phyloP scores from a whole-genome alignment of 768 basidiomycete species.

The Kondoa subrosea region DNA sequence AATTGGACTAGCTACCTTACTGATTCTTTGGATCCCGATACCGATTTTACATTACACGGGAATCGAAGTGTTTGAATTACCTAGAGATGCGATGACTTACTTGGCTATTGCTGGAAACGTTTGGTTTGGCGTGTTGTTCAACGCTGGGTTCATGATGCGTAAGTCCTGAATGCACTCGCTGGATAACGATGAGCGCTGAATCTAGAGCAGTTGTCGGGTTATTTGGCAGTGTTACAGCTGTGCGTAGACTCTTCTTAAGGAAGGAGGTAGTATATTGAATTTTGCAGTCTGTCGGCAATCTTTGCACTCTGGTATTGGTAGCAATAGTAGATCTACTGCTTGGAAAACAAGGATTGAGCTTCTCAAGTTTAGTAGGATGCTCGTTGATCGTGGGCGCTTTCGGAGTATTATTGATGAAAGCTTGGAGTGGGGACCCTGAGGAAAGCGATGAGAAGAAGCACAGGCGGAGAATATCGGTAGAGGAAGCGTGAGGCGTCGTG shows the following conservation, averaged over 20 bases:
- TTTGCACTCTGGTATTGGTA: conserved; percentile 76
- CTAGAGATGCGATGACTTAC: conserved; percentile 38
- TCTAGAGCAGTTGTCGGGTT: conserved; percentile 13
- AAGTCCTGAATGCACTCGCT: not conserved
- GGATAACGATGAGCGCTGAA: not conserved
- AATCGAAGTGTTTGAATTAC: conserved; percentile 51
- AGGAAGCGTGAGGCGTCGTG: no score
- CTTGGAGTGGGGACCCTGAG: not conserved
- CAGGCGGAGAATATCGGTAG: no score
- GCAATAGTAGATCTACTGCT: conserved; percentile 60
- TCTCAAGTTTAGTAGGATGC: conserved; percentile 59
- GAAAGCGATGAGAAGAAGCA: not conserved
- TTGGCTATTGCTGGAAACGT: conserved; percentile 53
- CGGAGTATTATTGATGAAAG: conserved; percentile 56
- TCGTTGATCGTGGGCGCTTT: conserved; percentile 66
- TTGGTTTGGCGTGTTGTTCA: conserved; percentile 50
- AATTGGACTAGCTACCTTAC: conserved; percentile 57
- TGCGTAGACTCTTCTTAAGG: conserved; percentile 8
- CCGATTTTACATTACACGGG: conserved; percentile 51
- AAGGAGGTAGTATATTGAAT: not conserved
- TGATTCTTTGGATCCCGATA: conserved; percentile 57
- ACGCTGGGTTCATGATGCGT: not conserved
- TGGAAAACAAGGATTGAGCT: conserved; percentile 46
- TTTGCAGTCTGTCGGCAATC: conserved; percentile 59
- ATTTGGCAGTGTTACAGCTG: not conserved